Evolutionary conservation across 2,329 filamentous ascomycete genomes (phyloP), one percentile per base, ranked within the genome.

Genomic region (Sporothrix globosa): DNA sequence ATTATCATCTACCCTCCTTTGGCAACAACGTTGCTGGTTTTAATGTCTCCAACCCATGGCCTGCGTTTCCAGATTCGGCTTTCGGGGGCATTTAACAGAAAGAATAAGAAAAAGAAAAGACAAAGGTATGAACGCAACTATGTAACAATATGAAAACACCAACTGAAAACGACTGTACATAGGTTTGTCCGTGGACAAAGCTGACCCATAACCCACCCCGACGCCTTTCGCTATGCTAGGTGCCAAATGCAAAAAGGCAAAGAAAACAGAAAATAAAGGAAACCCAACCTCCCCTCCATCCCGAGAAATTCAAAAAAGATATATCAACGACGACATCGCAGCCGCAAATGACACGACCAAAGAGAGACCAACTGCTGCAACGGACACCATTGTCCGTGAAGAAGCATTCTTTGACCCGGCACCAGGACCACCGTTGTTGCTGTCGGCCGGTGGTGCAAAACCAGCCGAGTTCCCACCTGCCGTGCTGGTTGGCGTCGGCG

Each of bases 181-280:
- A 30, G 19, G 27, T 10, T 19, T 44, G 34, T 39, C n/a, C 56
- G 21, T 53, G n/a, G 50, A 53, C 50, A 53, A 21, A 41, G 9
- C 14, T 13, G 11, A 14, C 1, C 19, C 1, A 21, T 19, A 19
- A 46, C 17, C 39, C 21, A 63, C n/a, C 41, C 44, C 41, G 21
- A 52, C 63, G 46, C 63, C 63, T 44, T 4, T 39, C 46, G 63
- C 63, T 66, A 66, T 66, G 63, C 46, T 21, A n/a, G 21, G 4
- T 52, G 14, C 21, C n/a, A 27, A 24, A 24, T 54, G 19, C 6
- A 7, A 2, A n/a, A 11, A 58, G 19, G 17, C 13, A 58, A 58
- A 34, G 34, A 19, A 58, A 14, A 9, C 2, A 60, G 4, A 60
- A 14, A 14, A 48, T n/a, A 19, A 30, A 30, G 19, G 34, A 34